Evolutionary conservation across 169 alveolate genomes (phyloP), one percentile per base, ranked within the genome.

Genomic region (Babesia sp.): DNA sequence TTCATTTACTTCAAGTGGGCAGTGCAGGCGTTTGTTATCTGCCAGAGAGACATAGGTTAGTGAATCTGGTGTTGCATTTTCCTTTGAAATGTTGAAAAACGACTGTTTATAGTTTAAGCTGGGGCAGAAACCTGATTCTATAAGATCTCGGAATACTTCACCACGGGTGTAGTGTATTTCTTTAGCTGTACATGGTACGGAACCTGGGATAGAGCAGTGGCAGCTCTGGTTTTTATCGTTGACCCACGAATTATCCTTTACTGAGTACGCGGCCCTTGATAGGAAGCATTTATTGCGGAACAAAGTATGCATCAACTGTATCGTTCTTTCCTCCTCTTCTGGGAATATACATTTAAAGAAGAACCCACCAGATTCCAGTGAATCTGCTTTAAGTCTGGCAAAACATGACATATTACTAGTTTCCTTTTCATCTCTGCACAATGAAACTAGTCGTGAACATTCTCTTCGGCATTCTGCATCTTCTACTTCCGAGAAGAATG

Each of bases 181-280:
- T 44, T 79, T 66, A 2, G 54, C 61, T n/a, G 77, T 57, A 61
- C 87, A 79, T 12, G 87, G 87, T 37, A 64, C 81, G 24, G 87
- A 44, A 8, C 75, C 69, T 6, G 53, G 61, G 2, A 70, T 44
- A 2, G 83, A 50, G 29, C 87, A 79, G 24, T 36, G 24, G 63
- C 87, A 79, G 61, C 84, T 71, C 28, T 70, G n/a, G n/a, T 36
- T 34, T 14, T 12, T 39, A 8, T 7, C 31, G 61, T 70, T 50
- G 18, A 58, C 50, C 87, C 87, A 79, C 1, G 77, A 34, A 9
- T 59, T 26, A 2, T 45, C 54, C 11, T 24, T 44, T 26, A 26
- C 50, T 14, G 69, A 55, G 66, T 79, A 79, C 14, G 24, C 36
- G 0, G 87, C 74, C 39, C 46, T 29, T 0, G 84, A 41, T 8